Percentiles rank a stretch among this genome's conserved stretches.
These are phyloP conservation scores for Jimgerdemannia lactiflua DNA, from an alignment of 192 early-diverging fungal species.

Conservation along the genomic window DNA sequence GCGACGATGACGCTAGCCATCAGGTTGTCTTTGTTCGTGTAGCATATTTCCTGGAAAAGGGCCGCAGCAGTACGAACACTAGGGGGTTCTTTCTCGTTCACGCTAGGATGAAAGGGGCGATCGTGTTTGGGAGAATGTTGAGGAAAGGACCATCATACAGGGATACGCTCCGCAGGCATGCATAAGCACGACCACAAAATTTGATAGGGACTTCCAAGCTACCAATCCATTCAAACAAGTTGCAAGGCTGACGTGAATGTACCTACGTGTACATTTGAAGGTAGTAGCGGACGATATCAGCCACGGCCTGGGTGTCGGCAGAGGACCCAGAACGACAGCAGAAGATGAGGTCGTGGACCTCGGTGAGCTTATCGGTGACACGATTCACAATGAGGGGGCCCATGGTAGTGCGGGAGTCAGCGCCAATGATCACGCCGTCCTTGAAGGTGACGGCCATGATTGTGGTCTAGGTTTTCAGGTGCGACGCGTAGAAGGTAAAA, in stretches of 20 bases:
- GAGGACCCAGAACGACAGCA: slow-evolving; percentile 98
- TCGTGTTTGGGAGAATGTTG: not conserved
- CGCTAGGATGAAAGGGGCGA: slow-evolving; percentile 35
- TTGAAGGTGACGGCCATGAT: slow-evolving; percentile 93
- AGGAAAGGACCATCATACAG: too few species aligned
- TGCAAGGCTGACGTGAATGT: not conserved
- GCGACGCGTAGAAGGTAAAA: slow-evolving; percentile 6
- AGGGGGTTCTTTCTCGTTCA: slow-evolving; percentile 81
- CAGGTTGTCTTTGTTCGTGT: slow-evolving; percentile 88
- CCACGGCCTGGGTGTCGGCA: slow-evolving; percentile 98
- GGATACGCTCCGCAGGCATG: not conserved
- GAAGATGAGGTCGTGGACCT: slow-evolving; percentile 93
- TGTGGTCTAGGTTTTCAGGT: slow-evolving; percentile 67
- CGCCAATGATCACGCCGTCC: slow-evolving; percentile 94
- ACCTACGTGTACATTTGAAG: slow-evolving; percentile 87
- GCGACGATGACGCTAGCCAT: slow-evolving; percentile 95
- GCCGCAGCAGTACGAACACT: slow-evolving; percentile 84
- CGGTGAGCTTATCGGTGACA: slow-evolving; percentile 97
- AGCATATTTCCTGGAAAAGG: slow-evolving; percentile 93
- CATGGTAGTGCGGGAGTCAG: slow-evolving; percentile 95
- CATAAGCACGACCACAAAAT: not conserved
- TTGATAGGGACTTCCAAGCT: slow-evolving; percentile 1
- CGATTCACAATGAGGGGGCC: slow-evolving; percentile 97
- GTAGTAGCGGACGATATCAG: slow-evolving; percentile 97
- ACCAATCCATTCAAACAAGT: not conserved